Evolutionary conservation across 257 asterid genomes (phyloP).

Genomic region (Henckelia pumila): DNA sequence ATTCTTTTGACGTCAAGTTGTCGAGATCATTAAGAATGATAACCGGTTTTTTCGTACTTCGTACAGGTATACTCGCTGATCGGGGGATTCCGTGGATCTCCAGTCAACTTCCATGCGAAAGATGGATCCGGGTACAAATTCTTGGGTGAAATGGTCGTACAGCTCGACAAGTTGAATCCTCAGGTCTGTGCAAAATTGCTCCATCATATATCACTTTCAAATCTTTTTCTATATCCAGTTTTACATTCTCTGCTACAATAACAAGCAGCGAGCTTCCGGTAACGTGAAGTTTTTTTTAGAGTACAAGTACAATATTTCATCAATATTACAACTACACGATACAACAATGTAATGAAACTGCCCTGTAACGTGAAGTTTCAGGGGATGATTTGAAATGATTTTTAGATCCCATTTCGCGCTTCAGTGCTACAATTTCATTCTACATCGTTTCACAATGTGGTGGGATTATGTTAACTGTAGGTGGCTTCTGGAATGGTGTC

Average conservation of each 20-base stretch:
- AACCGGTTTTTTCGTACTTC: slow-evolving; percentile 1
- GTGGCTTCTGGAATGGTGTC: slow-evolving; percentile 90
- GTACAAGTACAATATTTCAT: too few relatives aligned
- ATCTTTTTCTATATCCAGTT: not conserved
- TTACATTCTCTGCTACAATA: not conserved
- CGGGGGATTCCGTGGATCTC: slow-evolving; percentile 75
- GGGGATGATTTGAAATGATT: too few relatives aligned
- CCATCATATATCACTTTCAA: not conserved
- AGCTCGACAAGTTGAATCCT: slow-evolving; percentile 82
- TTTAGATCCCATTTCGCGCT: too few relatives aligned
- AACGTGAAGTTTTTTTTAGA: too few relatives aligned
- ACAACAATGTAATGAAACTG: too few relatives aligned
- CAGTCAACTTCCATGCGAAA: slow-evolving; percentile 67
- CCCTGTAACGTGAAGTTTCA: too few relatives aligned
- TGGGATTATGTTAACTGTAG: slow-evolving; percentile 32
- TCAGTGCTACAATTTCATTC: too few relatives aligned
- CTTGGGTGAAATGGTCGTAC: slow-evolving; percentile 68
- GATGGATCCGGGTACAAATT: slow-evolving; percentile 85
- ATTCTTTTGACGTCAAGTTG: not conserved
- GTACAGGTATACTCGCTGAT: slow-evolving; percentile 66
- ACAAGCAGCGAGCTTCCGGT: too few relatives aligned
- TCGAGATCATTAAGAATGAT: not conserved
- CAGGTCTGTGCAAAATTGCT: slow-evolving; percentile 43
- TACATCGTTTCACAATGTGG: not conserved
- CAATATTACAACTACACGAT: too few relatives aligned